Evolutionary conservation across 2,329 filamentous ascomycete genomes (phyloP).

Genomic region (Septoria linicola): DNA sequence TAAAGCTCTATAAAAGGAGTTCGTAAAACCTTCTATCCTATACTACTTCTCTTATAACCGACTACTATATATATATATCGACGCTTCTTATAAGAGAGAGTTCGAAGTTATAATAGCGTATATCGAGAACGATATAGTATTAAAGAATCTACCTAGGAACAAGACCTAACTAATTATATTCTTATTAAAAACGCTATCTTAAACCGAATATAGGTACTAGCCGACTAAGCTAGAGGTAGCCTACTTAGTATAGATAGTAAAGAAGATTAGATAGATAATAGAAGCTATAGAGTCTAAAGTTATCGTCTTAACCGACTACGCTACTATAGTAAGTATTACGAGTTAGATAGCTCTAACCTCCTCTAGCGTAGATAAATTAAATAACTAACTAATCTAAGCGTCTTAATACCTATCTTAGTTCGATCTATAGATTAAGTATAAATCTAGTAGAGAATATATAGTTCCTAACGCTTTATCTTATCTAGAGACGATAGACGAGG

Average conservation of each 20-base stretch:
- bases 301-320: neutral
- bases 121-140: neutral
- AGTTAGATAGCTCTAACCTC: neutral
- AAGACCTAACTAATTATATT: neutral
- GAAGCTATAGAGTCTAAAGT: neutral
- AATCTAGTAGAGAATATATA: neutral
- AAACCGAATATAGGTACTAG: neutral
- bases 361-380: neutral
- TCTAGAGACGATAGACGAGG: neutral
- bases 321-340: neutral
- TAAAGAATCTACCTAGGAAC: neutral
- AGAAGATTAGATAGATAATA: neutral
- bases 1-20: neutral
- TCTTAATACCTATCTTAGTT: neutral
- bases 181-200: neutral
- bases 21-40: neutral
- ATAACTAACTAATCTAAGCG: neutral
- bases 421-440: neutral
- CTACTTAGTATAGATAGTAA: neutral
- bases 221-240: constrained; percentile 1
- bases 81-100: neutral
- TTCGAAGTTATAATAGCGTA: neutral
- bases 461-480: neutral
- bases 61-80: neutral
- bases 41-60: neutral